Base-by-base conservation (phyloP, 129 eudicot species). In the Sambucus nigra region DNA sequence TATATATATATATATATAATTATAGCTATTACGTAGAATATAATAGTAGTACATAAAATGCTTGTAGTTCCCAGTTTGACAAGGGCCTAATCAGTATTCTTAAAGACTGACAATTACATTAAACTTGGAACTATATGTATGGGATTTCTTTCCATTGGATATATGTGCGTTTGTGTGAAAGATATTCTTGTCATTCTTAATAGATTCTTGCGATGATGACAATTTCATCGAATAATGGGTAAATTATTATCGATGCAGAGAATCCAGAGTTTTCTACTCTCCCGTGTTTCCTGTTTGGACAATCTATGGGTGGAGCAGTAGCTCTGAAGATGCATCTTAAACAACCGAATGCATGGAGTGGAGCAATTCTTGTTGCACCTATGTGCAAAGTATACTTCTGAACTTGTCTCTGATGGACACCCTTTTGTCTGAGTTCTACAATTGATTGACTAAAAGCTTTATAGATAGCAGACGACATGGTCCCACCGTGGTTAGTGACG, bases 291-390 rank as follows among this genome's bases (percentile, higher is more conserved):
- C 66, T 92, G 67, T 49, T 86, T 28, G 95, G 96, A 48, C 59
- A 82, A 69, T 86, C 96, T 4, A 92, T 92, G 99, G 99, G 99
- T 26, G 99, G 99, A 66, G 99, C 99, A 38, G 83, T 86, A 63
- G 94, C 89, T 51, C 70, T 92, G 61, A 82, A 82, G 81, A 63
- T 92, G 73, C 99, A 86, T 67, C 74, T 82, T 17, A 92, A 80
- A 61, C 96, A 92, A 45, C 99, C 99, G 14, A 58, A 73, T 52
- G 66, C 81, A 31, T 92, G 99, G 99, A 82, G 51, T 28, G 99
- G 99, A 51, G 99, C 94, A 21, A 44, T 92, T 53, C 99, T 92
- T 70, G 80, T 86, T 49, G 99, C 99, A 7, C 99, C 99, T 19
- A 92, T 92, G 99, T 92, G 96, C 69, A 92, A 92, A 77, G 99